A percentile compares a stretch with the other conserved stretches of the same genome.
phyloP scores from a whole-genome alignment of 192 early-diverging fungal species.

The Rhizoclosmatium sp. region DNA sequence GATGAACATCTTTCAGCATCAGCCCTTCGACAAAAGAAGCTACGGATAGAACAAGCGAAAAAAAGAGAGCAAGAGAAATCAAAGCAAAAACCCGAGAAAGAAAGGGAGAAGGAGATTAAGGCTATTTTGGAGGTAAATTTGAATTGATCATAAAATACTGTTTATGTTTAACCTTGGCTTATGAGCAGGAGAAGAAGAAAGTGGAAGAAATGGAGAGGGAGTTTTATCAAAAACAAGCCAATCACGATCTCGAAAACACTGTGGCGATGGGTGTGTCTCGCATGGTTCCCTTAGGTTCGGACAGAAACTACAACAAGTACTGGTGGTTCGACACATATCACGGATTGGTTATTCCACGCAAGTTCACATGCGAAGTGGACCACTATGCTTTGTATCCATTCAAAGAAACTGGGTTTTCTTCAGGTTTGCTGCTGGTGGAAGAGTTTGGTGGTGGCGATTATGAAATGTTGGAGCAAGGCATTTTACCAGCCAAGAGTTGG shows the following conservation, averaged over 20 bases:
- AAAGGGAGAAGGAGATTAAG: not conserved
- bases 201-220: conserved; percentile 63
- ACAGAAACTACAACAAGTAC: conserved; percentile 88
- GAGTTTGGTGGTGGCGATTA: conserved; percentile 35
- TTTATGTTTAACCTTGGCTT: not conserved
- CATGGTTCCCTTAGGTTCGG: conserved; percentile 76
- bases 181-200: conserved; percentile 49
- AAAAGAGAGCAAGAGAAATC: conserved; percentile 50
- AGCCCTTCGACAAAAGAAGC: conserved; percentile 14
- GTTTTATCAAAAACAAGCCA: conserved; percentile 63
- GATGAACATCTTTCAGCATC: conserved; percentile 17
- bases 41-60: conserved; percentile 37
- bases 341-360: conserved; percentile 59
- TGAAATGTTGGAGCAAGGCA: conserved; percentile 53
- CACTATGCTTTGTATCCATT: not conserved
- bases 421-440: conserved; percentile 60
- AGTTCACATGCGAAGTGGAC: conserved; percentile 40
- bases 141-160: not conserved
- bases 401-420: conserved; percentile 29
- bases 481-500: conserved; percentile 44
- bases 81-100: conserved; percentile 22
- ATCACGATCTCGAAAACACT: conserved; percentile 76
- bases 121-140: not conserved
- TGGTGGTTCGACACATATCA: conserved; percentile 88
- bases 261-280: conserved; percentile 68